Evolutionary conservation across 83 land plant genomes (phyloP).

Genomic region (Diphasiastrum complanatum): DNA sequence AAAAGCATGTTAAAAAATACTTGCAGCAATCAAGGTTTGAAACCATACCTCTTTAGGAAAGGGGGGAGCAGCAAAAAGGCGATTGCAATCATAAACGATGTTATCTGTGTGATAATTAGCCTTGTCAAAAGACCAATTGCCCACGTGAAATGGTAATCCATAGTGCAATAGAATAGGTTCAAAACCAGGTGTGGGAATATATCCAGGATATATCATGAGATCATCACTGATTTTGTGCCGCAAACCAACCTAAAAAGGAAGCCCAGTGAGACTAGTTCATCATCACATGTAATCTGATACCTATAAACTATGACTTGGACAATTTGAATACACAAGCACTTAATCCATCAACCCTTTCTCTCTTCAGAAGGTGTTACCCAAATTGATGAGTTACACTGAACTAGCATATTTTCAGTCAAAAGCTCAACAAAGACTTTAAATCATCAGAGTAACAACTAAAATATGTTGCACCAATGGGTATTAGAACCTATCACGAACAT

Average conservation of each 20-base stretch:
- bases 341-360: no score
- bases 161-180: slow-evolving; percentile 90
- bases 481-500: no score
- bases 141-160: slow-evolving; percentile 81
- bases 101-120: slow-evolving; percentile 62
- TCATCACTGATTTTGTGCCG: slow-evolving; percentile 79
- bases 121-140: slow-evolving; percentile 85
- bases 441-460: slow-evolving; percentile 32
- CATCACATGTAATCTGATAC: no score
- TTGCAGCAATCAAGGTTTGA: background rate
- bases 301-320: no score
- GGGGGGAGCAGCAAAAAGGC: slow-evolving; percentile 86
- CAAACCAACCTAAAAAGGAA: slow-evolving; percentile 68
- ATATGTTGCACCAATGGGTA: slow-evolving; percentile 98
- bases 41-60: slow-evolving; percentile 90
- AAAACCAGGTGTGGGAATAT: slow-evolving; percentile 55
- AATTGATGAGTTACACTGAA: no score
- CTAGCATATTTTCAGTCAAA: background rate
- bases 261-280: no score
- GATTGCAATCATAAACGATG: slow-evolving; percentile 84
- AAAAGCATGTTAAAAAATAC: background rate
- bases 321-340: no score
- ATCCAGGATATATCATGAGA: slow-evolving; percentile 95
- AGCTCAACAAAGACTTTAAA: background rate
- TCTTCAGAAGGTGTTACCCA: no score